Evolutionary conservation across 2,329 filamentous ascomycete species (phyloP).

Genomic region (Monilinia fructicola): DNA sequence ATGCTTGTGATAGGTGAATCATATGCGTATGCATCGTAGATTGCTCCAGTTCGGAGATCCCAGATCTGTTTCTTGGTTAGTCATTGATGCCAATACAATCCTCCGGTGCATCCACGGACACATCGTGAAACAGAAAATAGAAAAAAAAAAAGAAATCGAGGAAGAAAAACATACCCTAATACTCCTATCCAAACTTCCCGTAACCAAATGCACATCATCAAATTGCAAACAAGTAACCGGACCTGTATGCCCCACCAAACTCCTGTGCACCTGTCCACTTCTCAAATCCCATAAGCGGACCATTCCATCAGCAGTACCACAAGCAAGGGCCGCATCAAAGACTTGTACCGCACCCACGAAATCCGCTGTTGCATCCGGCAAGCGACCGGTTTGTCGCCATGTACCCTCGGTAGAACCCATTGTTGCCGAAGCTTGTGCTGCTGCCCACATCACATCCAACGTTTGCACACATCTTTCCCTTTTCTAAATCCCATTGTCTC

Average conservation of each 20-base stretch:
- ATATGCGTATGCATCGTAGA: constrained; percentile 94
- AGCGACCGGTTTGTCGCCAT: constrained; percentile 71
- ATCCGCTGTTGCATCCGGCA: constrained; percentile 69
- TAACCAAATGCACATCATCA: constrained; percentile 92
- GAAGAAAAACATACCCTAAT: constrained; percentile 70
- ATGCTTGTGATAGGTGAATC: constrained; percentile 89
- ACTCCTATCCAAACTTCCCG: constrained; percentile 87
- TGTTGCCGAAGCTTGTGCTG: constrained; percentile 78
- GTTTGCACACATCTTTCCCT: constrained; percentile 97
- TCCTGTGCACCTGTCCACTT: constrained; percentile 95
- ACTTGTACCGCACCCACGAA: constrained; percentile 95
- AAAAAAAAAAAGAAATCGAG: neutral
- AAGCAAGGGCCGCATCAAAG: constrained; percentile 92
- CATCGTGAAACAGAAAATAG: no score
- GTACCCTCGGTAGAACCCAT: constrained; percentile 59
- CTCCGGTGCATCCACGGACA: neutral
- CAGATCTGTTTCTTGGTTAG: constrained; percentile 70
- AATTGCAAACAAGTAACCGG: constrained; percentile 94
- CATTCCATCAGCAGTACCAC: constrained; percentile 96
- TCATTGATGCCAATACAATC: constrained; percentile 9
- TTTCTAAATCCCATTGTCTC: constrained; percentile 95
- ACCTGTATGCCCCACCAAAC: constrained; percentile 91
- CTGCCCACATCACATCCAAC: constrained; percentile 95
- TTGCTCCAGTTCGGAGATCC: constrained; percentile 94
- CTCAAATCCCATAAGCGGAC: constrained; percentile 94